phyloP scores from a whole-genome alignment of 1,139 yeast species.

The Sugiyamaella xylanicola region DNA sequence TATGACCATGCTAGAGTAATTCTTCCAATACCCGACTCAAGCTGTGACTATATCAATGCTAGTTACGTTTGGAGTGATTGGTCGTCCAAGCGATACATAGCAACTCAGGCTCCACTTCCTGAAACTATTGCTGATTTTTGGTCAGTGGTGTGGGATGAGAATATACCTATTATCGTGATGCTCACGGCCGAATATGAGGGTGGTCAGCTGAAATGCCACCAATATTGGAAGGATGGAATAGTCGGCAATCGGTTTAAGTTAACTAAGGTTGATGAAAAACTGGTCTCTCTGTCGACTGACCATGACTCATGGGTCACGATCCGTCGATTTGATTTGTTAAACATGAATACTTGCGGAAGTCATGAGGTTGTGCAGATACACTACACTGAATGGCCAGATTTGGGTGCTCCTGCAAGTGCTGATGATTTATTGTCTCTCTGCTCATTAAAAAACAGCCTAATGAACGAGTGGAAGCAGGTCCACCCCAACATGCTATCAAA shows the following conservation, averaged over 20 bases:
- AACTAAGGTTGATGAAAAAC: slow-evolving; percentile 24
- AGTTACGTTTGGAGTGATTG: slow-evolving; percentile 49
- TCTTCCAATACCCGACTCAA: slow-evolving; percentile 28
- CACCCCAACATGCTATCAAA: slow-evolving; percentile 11
- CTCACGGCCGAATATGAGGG: slow-evolving; percentile 61
- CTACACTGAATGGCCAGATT: slow-evolving; percentile 78
- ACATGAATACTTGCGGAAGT: slow-evolving; percentile 8
- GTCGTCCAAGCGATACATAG: slow-evolving; percentile 56
- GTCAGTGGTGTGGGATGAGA: slow-evolving; percentile 67
- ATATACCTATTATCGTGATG: slow-evolving; percentile 66
- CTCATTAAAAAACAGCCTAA: slow-evolving; percentile 46
- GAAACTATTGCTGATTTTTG: slow-evolving; percentile 81
- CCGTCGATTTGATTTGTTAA: slow-evolving; percentile 30
- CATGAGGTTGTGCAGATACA: slow-evolving; percentile 64
- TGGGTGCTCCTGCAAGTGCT: slow-evolving; percentile 64
- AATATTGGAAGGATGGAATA: slow-evolving; percentile 52
- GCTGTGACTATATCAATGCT: slow-evolving; percentile 62
- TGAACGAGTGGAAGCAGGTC: slow-evolving; percentile 24
- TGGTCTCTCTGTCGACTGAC: slow-evolving; percentile 20
- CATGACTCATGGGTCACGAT: slow-evolving; percentile 28
- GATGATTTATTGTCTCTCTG: slow-evolving; percentile 57
- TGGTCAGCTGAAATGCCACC: slow-evolving; percentile 56
- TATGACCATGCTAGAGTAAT: slow-evolving; percentile 76
- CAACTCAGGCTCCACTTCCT: slow-evolving; percentile 84
- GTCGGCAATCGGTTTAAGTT: slow-evolving; percentile 34